These are phyloP conservation scores for Pichia sp. DNA, from an alignment of 1,139 yeast species.

Conservation along the genomic window DNA sequence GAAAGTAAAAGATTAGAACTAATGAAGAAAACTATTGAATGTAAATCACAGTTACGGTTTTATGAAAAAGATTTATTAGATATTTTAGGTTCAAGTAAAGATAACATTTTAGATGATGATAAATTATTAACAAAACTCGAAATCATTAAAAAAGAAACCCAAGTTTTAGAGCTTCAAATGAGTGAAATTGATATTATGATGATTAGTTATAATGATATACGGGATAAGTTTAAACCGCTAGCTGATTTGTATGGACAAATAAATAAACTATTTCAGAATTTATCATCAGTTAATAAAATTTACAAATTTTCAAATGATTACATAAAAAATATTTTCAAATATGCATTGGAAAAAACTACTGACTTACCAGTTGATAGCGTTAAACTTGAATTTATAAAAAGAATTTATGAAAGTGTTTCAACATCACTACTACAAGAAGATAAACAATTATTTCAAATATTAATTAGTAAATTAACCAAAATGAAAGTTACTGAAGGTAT, in stretches of 20 bases:
- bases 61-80: slow-evolving; percentile 60
- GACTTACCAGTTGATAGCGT: slow-evolving; percentile 22
- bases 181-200: slow-evolving; percentile 49
- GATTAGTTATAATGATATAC: slow-evolving; percentile 43
- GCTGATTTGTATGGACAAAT: slow-evolving; percentile 51
- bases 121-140: slow-evolving; percentile 56
- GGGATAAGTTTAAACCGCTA: slow-evolving; percentile 44
- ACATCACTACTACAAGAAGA: slow-evolving; percentile 48
- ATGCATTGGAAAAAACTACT: slow-evolving; percentile 30
- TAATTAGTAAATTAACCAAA: slow-evolving; percentile 26
- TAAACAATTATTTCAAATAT: slow-evolving; percentile 26
- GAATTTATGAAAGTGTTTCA: slow-evolving; percentile 41
- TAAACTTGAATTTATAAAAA: slow-evolving; percentile 36
- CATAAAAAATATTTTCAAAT: slow-evolving; percentile 37
- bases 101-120: slow-evolving; percentile 65
- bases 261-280: slow-evolving; percentile 38
- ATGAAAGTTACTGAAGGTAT: background rate
- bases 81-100: slow-evolving; percentile 51
- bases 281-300: slow-evolving; percentile 40
- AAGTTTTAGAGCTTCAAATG: slow-evolving; percentile 47
- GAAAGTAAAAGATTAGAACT: slow-evolving; percentile 54
- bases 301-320: slow-evolving; percentile 54
- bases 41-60: slow-evolving; percentile 44
- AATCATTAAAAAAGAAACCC: slow-evolving; percentile 56
- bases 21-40: slow-evolving; percentile 48